These are phyloP conservation scores for Nicotiana undulata DNA, from an alignment of 257 asterid genomes.

Conservation along the genomic window DNA sequence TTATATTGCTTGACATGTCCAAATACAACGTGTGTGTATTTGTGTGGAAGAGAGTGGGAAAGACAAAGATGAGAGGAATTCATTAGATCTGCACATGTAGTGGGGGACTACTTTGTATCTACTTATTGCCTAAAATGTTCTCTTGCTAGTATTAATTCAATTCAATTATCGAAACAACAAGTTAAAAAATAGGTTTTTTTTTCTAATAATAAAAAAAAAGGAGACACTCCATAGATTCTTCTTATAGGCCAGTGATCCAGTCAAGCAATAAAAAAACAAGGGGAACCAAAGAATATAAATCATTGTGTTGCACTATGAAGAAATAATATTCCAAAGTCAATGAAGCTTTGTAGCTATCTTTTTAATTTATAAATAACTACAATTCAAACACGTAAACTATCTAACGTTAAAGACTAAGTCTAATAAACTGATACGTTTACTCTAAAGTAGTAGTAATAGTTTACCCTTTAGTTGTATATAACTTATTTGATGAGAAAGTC, in stretches of 20 bases:
- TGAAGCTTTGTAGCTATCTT: not conserved
- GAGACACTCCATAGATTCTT: not conserved
- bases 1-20: slow-evolving; percentile 29
- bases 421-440: not conserved
- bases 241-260: not conserved
- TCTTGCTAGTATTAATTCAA: not conserved
- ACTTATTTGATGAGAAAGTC: not conserved
- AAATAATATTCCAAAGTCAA: slow-evolving; percentile 5
- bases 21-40: slow-evolving; percentile 30
- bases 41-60: slow-evolving; percentile 8
- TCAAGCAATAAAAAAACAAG: not conserved
- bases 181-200: not conserved
- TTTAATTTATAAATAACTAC: not conserved
- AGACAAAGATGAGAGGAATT: slow-evolving; percentile 12
- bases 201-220: not conserved
- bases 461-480: not conserved
- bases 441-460: not conserved
- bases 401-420: not conserved
- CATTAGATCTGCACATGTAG: slow-evolving; percentile 37
- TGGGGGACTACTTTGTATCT: slow-evolving; percentile 29
- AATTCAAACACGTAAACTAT: not conserved
- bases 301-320: not conserved
- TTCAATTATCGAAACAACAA: not conserved
- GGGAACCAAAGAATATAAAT: not conserved
- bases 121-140: not conserved